phyloP scores from a whole-genome alignment of 495 filamentous ascomycete genomes.

The Neurospora sp. region DNA sequence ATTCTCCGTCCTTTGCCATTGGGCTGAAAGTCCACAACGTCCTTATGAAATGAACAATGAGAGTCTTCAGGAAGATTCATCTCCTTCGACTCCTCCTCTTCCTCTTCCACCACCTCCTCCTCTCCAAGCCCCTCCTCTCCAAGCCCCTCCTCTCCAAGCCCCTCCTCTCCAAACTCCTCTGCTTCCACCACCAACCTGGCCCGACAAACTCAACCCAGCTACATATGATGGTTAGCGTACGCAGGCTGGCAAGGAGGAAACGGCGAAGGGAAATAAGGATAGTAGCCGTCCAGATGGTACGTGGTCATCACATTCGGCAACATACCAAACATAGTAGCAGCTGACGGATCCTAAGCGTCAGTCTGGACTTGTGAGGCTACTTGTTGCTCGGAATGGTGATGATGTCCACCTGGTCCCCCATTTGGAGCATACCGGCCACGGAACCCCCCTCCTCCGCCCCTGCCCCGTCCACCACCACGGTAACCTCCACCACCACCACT shows the following conservation, averaged over 20 bases:
- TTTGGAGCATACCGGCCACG: slow-evolving; percentile 1
- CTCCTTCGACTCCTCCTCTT: not conserved
- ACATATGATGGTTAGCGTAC: not conserved
- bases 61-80: not conserved
- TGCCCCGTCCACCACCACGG: not conserved
- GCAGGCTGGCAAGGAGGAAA: not conserved
- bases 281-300: not conserved
- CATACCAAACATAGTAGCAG: slow-evolving; percentile 4
- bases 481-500: not conserved
- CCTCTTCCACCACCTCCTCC: not conserved
- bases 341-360: slow-evolving; percentile 7
- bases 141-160: no score
- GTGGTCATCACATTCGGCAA: slow-evolving; percentile 1
- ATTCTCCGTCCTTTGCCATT: not conserved
- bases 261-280: not conserved
- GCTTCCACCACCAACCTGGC: not conserved
- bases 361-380: slow-evolving; percentile 1
- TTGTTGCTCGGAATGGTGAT: not conserved
- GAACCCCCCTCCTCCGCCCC: not conserved
- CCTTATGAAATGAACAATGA: not conserved
- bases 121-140: no score
- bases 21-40: not conserved
- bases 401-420: not conserved
- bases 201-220: not conserved
- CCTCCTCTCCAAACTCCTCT: no score